These are phyloP conservation scores for Saprolegnia parasitica DNA, from an alignment of 352 stramenopile genomes.

Conservation along the genomic window DNA sequence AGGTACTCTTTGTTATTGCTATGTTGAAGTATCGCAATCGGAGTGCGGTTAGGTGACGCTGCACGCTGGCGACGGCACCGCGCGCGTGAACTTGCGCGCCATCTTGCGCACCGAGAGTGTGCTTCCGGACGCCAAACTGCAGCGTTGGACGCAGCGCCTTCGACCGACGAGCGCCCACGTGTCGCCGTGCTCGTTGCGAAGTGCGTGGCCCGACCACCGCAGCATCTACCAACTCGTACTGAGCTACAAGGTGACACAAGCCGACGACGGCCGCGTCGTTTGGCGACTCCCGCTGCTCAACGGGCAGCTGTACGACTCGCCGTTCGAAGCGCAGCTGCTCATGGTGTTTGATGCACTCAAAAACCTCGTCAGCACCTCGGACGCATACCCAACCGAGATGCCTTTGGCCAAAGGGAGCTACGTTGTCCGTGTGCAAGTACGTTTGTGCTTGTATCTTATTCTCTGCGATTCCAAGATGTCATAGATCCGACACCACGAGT, in stretches of 20 bases:
- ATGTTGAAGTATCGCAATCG: not conserved
- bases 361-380: constrained; percentile 77
- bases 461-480: not conserved
- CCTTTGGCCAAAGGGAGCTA: constrained; percentile 71
- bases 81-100: constrained; percentile 32
- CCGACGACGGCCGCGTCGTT: constrained; percentile 53
- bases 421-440: constrained; percentile 57
- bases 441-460: constrained; percentile 1
- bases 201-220: constrained; percentile 75
- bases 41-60: constrained; percentile 58
- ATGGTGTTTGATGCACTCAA: constrained; percentile 93
- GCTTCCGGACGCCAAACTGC: constrained; percentile 61
- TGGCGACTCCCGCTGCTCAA: constrained; percentile 72
- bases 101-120: constrained; percentile 7
- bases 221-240: constrained; percentile 87
- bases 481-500: constrained; percentile 60
- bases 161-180: constrained; percentile 75
- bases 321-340: constrained; percentile 88
- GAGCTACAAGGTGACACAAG: constrained; percentile 60
- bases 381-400: constrained; percentile 78
- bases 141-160: constrained; percentile 80
- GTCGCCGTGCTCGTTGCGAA: constrained; percentile 63
- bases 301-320: constrained; percentile 89
- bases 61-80: constrained; percentile 66
- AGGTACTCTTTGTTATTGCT: constrained; percentile 39